These are phyloP conservation scores for Opeltia flavorubescens DNA, from an alignment of 495 filamentous ascomycete genomes.

Conservation along the genomic window DNA sequence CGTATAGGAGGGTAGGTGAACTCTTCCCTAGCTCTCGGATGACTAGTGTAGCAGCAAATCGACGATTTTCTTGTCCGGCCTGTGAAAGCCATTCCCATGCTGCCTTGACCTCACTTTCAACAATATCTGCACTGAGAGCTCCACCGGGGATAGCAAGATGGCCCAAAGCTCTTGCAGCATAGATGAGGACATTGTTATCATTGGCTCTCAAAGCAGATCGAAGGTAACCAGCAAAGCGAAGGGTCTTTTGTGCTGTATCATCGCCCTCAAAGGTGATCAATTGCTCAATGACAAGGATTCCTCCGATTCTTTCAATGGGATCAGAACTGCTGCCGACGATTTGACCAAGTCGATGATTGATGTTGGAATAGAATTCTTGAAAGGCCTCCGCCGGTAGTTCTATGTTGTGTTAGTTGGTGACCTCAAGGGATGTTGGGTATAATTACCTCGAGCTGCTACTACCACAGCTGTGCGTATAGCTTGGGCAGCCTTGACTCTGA, in stretches of 20 bases:
- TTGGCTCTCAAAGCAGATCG: constrained; percentile 75
- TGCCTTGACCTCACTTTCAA: constrained; percentile 90
- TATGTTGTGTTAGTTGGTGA: constrained; percentile 18
- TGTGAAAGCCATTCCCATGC: constrained; percentile 91
- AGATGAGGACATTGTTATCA: constrained; percentile 73
- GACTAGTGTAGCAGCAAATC: constrained; percentile 82
- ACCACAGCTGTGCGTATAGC: constrained; percentile 38
- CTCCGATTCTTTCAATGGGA: constrained; percentile 74
- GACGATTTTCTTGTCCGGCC: constrained; percentile 81
- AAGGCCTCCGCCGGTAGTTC: constrained; percentile 70
- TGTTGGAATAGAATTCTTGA: constrained; percentile 58
- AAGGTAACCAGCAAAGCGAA: constrained; percentile 81
- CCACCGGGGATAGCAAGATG: constrained; percentile 84
- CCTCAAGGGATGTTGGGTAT: background rate
- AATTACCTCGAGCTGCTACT: constrained; percentile 34
- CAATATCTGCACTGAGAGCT: constrained; percentile 86
- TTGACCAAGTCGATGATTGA: constrained; percentile 59
- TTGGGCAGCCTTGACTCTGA: constrained; percentile 33
- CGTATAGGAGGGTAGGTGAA: constrained; percentile 85
- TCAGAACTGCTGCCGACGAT: constrained; percentile 70
- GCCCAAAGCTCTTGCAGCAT: constrained; percentile 75
- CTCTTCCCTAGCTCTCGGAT: constrained; percentile 80
- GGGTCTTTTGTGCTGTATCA: constrained; percentile 85
- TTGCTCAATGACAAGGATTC: constrained; percentile 78
- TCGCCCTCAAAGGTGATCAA: constrained; percentile 94